These are phyloP conservation scores for Penicillium riverlandense DNA, from an alignment of 495 filamentous ascomycete species.

Conservation along the genomic window DNA sequence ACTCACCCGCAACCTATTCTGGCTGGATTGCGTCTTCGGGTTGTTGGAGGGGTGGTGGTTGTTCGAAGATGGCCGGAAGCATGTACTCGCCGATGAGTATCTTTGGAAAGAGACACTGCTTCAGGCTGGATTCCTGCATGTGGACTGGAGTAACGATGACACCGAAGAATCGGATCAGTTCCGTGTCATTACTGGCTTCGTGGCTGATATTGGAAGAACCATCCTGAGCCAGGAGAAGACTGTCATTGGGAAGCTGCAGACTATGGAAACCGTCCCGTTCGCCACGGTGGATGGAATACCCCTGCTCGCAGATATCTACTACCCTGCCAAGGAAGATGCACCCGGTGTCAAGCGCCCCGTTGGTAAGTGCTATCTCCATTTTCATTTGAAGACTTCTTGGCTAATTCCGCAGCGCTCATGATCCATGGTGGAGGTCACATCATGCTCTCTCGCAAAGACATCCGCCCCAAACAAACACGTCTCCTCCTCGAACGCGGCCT, in stretches of 20 bases:
- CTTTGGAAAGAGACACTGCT: slow-evolving; percentile 27
- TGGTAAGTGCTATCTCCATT: not conserved
- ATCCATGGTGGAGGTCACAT: slow-evolving; percentile 54
- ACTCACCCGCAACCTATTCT: slow-evolving; percentile 30
- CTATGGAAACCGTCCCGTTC: slow-evolving; percentile 24
- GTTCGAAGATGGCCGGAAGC: slow-evolving; percentile 35
- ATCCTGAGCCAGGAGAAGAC: not conserved
- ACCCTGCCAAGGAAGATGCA: slow-evolving; percentile 12
- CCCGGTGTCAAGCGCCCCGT: too few species aligned
- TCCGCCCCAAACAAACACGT: slow-evolving; percentile 34
- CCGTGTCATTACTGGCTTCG: slow-evolving; percentile 1
- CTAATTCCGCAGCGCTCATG: slow-evolving; percentile 39
- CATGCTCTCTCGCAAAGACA: slow-evolving; percentile 38
- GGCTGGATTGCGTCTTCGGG: slow-evolving; percentile 41
- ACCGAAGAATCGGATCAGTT: not conserved
- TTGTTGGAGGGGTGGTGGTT: slow-evolving; percentile 46
- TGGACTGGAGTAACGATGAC: slow-evolving; percentile 27
- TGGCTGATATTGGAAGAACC: too few species aligned
- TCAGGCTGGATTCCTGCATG: slow-evolving; percentile 22
- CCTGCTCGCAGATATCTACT: slow-evolving; percentile 40
- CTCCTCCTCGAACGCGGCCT: slow-evolving; percentile 35
- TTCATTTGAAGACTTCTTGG: not conserved
- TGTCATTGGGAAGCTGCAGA: not conserved
- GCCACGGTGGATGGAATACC: slow-evolving; percentile 15
- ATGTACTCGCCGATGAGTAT: slow-evolving; percentile 19